Evolutionary conservation across 2,329 filamentous ascomycete species (phyloP).

Genomic region (Penicillium sp.): DNA sequence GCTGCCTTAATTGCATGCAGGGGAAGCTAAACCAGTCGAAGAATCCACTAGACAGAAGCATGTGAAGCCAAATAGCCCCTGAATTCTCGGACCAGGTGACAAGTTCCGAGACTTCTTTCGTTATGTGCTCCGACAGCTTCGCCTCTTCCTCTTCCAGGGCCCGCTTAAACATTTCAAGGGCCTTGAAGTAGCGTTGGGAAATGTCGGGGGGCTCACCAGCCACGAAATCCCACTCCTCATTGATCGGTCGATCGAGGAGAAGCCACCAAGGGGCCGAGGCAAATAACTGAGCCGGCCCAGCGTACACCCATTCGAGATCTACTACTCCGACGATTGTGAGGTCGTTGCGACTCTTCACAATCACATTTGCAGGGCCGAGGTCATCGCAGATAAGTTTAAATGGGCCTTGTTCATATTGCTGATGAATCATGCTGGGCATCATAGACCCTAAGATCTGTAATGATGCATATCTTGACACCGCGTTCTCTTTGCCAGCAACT

Average conservation of each 20-base stretch:
- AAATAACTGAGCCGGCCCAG: slow-evolving; percentile 39
- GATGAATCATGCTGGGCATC: slow-evolving; percentile 25
- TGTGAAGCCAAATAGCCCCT: not conserved
- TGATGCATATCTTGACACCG: not conserved
- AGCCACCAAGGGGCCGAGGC: slow-evolving; percentile 39
- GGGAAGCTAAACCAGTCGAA: not conserved
- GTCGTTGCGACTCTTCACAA: slow-evolving; percentile 35
- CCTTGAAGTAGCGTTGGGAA: not conserved
- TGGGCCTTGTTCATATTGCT: slow-evolving; percentile 26
- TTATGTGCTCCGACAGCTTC: not conserved
- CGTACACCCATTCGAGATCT: slow-evolving; percentile 41
- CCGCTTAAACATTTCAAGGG: not conserved
- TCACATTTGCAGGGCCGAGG: slow-evolving; percentile 38
- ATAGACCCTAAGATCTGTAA: slow-evolving; percentile 7
- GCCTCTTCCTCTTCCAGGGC: slow-evolving; percentile 2
- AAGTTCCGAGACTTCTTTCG: not conserved
- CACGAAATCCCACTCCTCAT: slow-evolving; percentile 6
- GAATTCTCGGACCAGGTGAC: not conserved
- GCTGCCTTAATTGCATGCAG: not conserved
- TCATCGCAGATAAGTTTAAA: slow-evolving; percentile 43
- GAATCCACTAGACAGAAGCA: not conserved
- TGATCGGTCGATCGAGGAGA: slow-evolving; percentile 33
- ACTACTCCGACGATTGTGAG: slow-evolving; percentile 37
- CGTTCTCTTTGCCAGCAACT: not conserved
- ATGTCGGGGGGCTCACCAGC: not conserved